Evolutionary conservation across 805 yeast species (phyloP).

Genomic region (Brettanomyces nanus): DNA sequence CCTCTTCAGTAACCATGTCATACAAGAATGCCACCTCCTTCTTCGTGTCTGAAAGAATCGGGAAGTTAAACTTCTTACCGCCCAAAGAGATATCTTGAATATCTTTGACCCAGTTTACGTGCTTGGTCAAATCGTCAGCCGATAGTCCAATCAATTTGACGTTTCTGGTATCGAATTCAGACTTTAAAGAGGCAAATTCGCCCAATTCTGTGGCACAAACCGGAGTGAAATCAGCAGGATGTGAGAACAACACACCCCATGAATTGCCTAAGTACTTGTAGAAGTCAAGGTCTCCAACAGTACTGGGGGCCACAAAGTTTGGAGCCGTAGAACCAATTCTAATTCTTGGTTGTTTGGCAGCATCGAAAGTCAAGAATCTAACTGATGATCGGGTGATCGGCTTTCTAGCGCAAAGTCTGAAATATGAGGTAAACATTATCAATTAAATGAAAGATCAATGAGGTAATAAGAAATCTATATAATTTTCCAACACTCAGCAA

Average conservation of each 20-base stretch:
- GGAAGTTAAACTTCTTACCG: slow-evolving; percentile 72
- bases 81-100: slow-evolving; percentile 71
- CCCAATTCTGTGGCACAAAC: slow-evolving; percentile 96
- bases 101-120: slow-evolving; percentile 82
- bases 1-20: slow-evolving; percentile 85
- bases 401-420: too few relatives aligned
- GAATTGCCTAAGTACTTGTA: slow-evolving; percentile 79
- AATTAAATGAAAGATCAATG: too few relatives aligned
- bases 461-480: too few relatives aligned
- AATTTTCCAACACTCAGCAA: too few relatives aligned
- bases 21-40: slow-evolving; percentile 78
- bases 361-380: slow-evolving; percentile 37
- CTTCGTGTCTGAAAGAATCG: slow-evolving; percentile 82
- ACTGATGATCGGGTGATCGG: too few relatives aligned
- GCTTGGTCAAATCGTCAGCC: slow-evolving; percentile 74
- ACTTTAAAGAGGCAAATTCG: slow-evolving; percentile 83
- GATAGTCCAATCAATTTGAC: slow-evolving; percentile 87
- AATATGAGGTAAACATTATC: too few relatives aligned
- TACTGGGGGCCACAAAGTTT: slow-evolving; percentile 75
- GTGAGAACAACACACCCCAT: slow-evolving; percentile 87
- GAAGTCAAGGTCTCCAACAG: slow-evolving; percentile 77
- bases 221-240: slow-evolving; percentile 95
- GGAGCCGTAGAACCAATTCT: slow-evolving; percentile 86
- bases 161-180: slow-evolving; percentile 78
- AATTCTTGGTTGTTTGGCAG: slow-evolving; percentile 50